A percentile compares a stretch with the other conserved stretches of the same genome.
These are phyloP conservation scores for Neurospora pannonica DNA, from an alignment of 495 filamentous ascomycete species.

Conservation along the genomic window DNA sequence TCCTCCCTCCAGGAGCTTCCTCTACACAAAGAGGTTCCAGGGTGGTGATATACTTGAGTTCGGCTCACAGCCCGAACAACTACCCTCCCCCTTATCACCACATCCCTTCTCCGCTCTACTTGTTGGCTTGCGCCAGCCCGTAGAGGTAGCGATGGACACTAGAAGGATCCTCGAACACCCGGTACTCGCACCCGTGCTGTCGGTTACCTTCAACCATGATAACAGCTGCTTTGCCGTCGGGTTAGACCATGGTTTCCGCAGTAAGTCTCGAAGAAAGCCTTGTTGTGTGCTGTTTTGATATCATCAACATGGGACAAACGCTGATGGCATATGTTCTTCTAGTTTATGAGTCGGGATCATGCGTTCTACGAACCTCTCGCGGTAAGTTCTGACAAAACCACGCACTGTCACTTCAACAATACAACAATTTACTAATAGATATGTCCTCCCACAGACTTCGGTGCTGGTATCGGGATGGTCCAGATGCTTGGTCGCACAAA, in stretches of 20 bases:
- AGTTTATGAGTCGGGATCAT: slow-evolving; percentile 76
- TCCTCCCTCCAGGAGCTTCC: background rate
- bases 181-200: slow-evolving; percentile 47
- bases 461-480: slow-evolving; percentile 71
- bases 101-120: background rate
- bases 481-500: slow-evolving; percentile 85
- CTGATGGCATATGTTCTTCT: slow-evolving; percentile 5
- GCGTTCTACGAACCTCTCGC: slow-evolving; percentile 56
- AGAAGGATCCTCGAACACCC: slow-evolving; percentile 74
- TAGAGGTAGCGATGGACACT: slow-evolving; percentile 63
- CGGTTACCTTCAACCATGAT: slow-evolving; percentile 79
- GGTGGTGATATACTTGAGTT: background rate
- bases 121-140: background rate
- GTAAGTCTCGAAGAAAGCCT: slow-evolving; percentile 39
- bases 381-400: slow-evolving; percentile 11
- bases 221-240: slow-evolving; percentile 83
- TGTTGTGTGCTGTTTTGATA: background rate
- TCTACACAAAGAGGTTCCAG: background rate
- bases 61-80: background rate
- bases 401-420: background rate
- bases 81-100: background rate
- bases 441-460: slow-evolving; percentile 51
- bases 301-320: background rate
- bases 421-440: background rate
- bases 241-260: slow-evolving; percentile 75